These are phyloP conservation scores for Pharnaceum exiguum DNA, from an alignment of 148 eudicot genomes.

Conservation along the genomic window DNA sequence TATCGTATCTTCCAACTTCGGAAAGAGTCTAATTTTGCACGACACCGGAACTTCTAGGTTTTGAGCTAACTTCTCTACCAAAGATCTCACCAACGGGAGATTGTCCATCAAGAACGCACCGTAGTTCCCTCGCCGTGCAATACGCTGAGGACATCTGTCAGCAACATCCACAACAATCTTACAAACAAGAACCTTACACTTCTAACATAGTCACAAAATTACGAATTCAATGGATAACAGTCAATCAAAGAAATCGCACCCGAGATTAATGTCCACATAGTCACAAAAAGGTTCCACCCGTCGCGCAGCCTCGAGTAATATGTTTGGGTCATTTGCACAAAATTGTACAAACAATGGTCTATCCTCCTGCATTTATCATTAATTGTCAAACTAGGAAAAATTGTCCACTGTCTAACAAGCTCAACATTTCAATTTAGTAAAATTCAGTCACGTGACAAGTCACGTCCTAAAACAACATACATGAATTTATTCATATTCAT, in stretches of 20 bases:
- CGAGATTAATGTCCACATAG: constrained; percentile 91
- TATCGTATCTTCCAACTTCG: constrained; percentile 65
- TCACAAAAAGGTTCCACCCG: constrained; percentile 83
- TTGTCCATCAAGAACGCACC: constrained; percentile 97
- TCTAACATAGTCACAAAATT: neutral
- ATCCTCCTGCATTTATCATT: constrained; percentile 61
- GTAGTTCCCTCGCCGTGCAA: constrained; percentile 84
- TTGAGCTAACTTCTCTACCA: constrained; percentile 70
- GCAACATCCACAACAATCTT: no score
- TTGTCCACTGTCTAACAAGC: neutral
- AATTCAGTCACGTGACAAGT: no score
- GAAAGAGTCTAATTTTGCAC: constrained; percentile 90
- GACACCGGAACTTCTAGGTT: constrained; percentile 87
- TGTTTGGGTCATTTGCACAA: constrained; percentile 90
- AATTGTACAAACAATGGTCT: constrained; percentile 95
- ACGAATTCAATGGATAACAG: neutral
- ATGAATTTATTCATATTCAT: no score
- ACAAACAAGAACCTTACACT: no score
- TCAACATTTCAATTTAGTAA: no score
- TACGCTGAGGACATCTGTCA: constrained; percentile 98
- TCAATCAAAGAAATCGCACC: constrained; percentile 39
- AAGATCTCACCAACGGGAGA: constrained; percentile 75
- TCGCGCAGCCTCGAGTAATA: constrained; percentile 79
- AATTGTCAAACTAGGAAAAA: neutral
- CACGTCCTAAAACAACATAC: no score